A percentile compares a stretch with the other conserved stretches of the same genome.
These are phyloP conservation scores for Paramecium pentaurelia DNA, from an alignment of 73 alveolate species.

Conservation along the genomic window DNA sequence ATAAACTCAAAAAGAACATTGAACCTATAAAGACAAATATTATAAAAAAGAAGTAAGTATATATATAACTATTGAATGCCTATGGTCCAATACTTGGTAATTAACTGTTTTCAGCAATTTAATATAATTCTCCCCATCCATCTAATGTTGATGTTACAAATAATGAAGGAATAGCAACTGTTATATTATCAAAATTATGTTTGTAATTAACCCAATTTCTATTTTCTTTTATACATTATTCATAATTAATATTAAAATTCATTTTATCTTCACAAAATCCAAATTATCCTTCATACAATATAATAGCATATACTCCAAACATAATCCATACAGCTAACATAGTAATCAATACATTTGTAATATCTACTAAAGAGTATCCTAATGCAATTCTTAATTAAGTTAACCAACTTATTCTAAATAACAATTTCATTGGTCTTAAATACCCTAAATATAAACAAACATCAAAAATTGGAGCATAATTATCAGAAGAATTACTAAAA, in stretches of 20 bases:
- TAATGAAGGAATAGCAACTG: neutral
- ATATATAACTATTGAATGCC: neutral
- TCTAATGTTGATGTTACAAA: slow-evolving; percentile 23
- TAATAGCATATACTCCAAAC: slow-evolving; percentile 29
- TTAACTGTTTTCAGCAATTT: neutral
- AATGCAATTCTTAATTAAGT: neutral
- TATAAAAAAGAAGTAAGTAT: slow-evolving; percentile 7
- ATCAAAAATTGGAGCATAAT: slow-evolving; percentile 11
- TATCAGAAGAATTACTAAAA: neutral
- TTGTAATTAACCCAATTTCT: neutral
- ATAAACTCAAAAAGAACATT: slow-evolving; percentile 27
- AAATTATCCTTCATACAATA: slow-evolving; percentile 10
- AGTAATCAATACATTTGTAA: neutral
- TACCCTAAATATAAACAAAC: neutral
- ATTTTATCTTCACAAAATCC: slow-evolving; percentile 28
- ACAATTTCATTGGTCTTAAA: neutral
- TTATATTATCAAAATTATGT: slow-evolving; percentile 42
- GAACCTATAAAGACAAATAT: neutral
- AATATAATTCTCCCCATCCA: slow-evolving; percentile 20
- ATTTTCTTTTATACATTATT: neutral
- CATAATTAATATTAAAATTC: neutral
- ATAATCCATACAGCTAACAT: slow-evolving; percentile 9
- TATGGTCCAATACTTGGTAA: neutral
- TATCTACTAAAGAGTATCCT: neutral
- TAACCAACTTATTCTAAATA: neutral